Evolutionary conservation across 495 filamentous ascomycete species (phyloP), one percentile per base, ranked within the genome.

Genomic region (Aspergillus hancockii): DNA sequence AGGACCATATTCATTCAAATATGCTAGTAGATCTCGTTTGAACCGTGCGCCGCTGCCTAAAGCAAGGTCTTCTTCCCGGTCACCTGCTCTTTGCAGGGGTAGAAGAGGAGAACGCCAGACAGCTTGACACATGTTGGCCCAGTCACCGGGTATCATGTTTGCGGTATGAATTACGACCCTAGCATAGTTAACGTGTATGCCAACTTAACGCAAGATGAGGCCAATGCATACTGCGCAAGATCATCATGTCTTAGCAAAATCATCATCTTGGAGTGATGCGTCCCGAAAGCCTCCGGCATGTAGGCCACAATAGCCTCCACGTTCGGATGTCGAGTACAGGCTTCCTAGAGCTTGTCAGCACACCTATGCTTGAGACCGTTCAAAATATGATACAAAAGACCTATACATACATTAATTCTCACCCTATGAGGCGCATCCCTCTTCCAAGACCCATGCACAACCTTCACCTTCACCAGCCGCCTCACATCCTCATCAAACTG

Each of bases 391-490:
- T 16, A 54, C 47, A 38, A 22, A 49, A 45, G 28, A 28, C 38
- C 46, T 32, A 47, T 21, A 65, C 71, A 62, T 78, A 91, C 89
- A 71, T 87, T 81, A 36, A 96, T 76, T 0, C 62, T 68, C 22
- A 87, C 64, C 23, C 83, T 75, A 65, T 83, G 84, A 3, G 71
- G 61, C 65, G 91, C 87, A 22, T 93, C 90, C 57, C 69, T 80
- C 72, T 88, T 90, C 92, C 92, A 96, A 50, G 89, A 93, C 2
- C 92, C 93, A 75, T 97, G 92, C 13, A 96, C 81, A 30, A 97
- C 76, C 62, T 89, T 87, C 9, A 96, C 82, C 50, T 84, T 76
- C 12, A 93, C 84, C 0, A 88, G 59, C 46, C 75, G 64, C 21
- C 82, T 78, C 10, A 88, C 82, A 75, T 94, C 91, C 7, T 78